A percentile compares a stretch with the other conserved stretches of the same genome.
Evolutionary conservation across 768 basidiomycete species (phyloP).

Genomic region (Pulveroboletus frians): DNA sequence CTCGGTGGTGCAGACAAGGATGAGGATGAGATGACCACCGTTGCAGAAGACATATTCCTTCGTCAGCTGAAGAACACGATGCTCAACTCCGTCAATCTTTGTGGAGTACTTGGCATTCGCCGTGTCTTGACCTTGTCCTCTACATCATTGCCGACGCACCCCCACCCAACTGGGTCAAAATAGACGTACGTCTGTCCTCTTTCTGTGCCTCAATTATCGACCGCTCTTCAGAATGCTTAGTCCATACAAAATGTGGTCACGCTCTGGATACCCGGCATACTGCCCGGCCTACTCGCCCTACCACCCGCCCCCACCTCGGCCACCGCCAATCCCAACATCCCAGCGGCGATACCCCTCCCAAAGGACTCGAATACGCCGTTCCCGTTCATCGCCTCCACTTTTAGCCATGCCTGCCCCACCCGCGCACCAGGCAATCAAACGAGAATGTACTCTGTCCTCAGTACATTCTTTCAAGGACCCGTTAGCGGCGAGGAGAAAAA

Average conservation of each 20-base stretch:
- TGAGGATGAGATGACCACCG: slow-evolving; percentile 65
- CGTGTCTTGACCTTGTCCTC: slow-evolving; percentile 91
- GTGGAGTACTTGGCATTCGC: slow-evolving; percentile 86
- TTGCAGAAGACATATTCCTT: slow-evolving; percentile 94
- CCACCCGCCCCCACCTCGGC: slow-evolving; percentile 68
- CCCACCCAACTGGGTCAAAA: slow-evolving; percentile 81
- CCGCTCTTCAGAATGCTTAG: slow-evolving; percentile 53
- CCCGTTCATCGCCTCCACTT: slow-evolving; percentile 71
- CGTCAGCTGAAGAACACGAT: slow-evolving; percentile 95
- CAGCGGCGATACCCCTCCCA: slow-evolving; percentile 42
- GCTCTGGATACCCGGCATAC: slow-evolving; percentile 83
- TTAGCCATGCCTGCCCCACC: slow-evolving; percentile 91
- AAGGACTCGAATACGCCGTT: slow-evolving; percentile 35
- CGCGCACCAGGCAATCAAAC: slow-evolving; percentile 85
- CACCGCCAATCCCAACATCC: slow-evolving; percentile 51
- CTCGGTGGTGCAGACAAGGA: slow-evolving; percentile 80
- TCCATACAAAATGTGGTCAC: slow-evolving; percentile 74
- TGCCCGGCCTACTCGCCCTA: slow-evolving; percentile 65
- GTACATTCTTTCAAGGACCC: slow-evolving; percentile 76
- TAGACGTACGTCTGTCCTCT: slow-evolving; percentile 77
- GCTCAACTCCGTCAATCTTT: slow-evolving; percentile 90
- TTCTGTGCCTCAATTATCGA: too few species aligned
- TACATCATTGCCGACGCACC: slow-evolving; percentile 79
- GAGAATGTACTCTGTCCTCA: slow-evolving; percentile 81
- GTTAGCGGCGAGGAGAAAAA: slow-evolving; percentile 78